These are phyloP conservation scores for Calocybe cyanea DNA, from an alignment of 768 basidiomycete species.

Conservation along the genomic window DNA sequence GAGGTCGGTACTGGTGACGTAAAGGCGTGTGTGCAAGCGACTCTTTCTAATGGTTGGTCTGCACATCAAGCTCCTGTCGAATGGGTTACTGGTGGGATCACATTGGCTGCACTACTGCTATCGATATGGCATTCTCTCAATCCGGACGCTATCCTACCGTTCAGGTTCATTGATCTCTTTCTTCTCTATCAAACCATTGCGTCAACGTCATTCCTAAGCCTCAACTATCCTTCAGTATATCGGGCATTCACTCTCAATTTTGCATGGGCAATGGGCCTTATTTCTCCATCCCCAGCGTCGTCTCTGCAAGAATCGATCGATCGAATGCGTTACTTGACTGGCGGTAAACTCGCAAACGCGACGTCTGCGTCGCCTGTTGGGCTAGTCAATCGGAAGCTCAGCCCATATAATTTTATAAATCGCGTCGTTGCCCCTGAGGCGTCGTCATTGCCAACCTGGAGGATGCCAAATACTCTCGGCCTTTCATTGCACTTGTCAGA, in stretches of 20 bases:
- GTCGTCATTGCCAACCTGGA: not conserved
- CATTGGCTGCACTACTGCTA: slow-evolving; percentile 58
- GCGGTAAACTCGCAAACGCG: slow-evolving; percentile 65
- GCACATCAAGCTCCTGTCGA: slow-evolving; percentile 69
- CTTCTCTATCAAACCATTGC: slow-evolving; percentile 85
- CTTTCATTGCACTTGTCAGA: not conserved
- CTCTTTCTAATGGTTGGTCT: slow-evolving; percentile 89
- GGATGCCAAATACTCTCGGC: not conserved
- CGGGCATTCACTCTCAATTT: slow-evolving; percentile 83
- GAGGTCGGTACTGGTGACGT: slow-evolving; percentile 66
- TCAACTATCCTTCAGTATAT: slow-evolving; percentile 88
- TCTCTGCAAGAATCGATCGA: slow-evolving; percentile 76
- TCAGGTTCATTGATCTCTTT: slow-evolving; percentile 78
- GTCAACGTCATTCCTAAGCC: slow-evolving; percentile 68
- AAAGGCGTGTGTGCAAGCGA: slow-evolving; percentile 89
- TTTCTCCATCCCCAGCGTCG: slow-evolving; percentile 48
- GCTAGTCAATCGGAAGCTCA: slow-evolving; percentile 76
- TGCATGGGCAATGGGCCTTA: slow-evolving; percentile 81
- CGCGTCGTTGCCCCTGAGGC: not conserved
- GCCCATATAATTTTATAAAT: slow-evolving; percentile 59
- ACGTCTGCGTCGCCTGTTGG: slow-evolving; percentile 59
- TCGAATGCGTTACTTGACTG: slow-evolving; percentile 77
- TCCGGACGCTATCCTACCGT: slow-evolving; percentile 58
- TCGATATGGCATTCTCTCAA: slow-evolving; percentile 59
- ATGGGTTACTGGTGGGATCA: slow-evolving; percentile 70